phyloP scores from a whole-genome alignment of 768 basidiomycete genomes.

The Macrolepiota dolichaula region DNA sequence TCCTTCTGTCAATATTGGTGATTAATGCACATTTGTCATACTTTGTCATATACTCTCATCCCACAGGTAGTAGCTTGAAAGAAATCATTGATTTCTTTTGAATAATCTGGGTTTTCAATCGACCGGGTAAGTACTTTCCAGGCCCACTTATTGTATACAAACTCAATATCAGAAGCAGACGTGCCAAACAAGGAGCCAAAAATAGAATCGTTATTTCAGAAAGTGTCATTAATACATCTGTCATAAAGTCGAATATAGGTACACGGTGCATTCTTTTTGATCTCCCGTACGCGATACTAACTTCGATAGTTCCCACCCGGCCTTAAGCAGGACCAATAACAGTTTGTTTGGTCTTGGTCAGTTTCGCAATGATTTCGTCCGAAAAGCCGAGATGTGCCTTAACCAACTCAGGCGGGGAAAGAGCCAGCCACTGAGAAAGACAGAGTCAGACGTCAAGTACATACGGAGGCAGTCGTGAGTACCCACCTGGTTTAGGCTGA shows the following conservation, averaged over 20 bases:
- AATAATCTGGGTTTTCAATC: background rate
- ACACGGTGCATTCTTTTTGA: background rate
- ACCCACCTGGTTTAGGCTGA: conserved; percentile 15
- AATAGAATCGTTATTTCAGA: conserved; percentile 9
- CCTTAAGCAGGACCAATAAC: conserved; percentile 26
- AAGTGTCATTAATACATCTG: conserved; percentile 1
- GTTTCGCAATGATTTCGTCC: conserved; percentile 26
- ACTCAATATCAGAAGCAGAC: background rate
- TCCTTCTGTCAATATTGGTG: background rate
- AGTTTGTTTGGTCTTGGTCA: conserved; percentile 36
- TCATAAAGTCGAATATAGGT: background rate
- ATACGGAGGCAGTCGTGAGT: background rate
- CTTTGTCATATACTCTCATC: background rate
- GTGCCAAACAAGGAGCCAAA: background rate
- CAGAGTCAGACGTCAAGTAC: background rate
- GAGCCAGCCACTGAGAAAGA: conserved; percentile 33
- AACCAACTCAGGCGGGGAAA: conserved; percentile 39
- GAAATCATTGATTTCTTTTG: background rate
- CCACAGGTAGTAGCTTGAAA: background rate
- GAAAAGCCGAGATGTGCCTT: conserved; percentile 37
- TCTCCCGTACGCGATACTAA: background rate
- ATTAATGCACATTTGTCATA: too few relatives aligned
- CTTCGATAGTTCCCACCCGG: background rate
- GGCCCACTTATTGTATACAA: background rate
- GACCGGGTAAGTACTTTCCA: background rate